A percentile compares a stretch with the other conserved stretches of the same genome.
These are phyloP conservation scores for Penicillium frequentans DNA, from an alignment of 2,329 filamentous ascomycete species.

Conservation along the genomic window DNA sequence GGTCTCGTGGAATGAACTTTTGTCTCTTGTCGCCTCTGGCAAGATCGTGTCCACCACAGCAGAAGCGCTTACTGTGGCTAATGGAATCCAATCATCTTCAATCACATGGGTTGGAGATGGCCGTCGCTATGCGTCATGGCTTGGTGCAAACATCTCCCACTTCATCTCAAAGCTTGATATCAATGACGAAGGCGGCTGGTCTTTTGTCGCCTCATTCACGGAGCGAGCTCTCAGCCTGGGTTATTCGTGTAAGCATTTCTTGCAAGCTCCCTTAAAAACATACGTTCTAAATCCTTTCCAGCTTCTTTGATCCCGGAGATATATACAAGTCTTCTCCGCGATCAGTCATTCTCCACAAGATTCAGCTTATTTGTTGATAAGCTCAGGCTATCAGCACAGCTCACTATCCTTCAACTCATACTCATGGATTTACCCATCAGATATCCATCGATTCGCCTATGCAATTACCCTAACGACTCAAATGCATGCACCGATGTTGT, in stretches of 20 bases:
- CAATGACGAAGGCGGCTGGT: slow-evolving; percentile 29
- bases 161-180: slow-evolving; percentile 46
- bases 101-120: slow-evolving; percentile 65
- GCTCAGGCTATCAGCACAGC: slow-evolving; percentile 52
- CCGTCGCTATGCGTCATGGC: slow-evolving; percentile 66
- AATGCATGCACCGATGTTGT: slow-evolving; percentile 39
- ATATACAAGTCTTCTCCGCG: slow-evolving; percentile 38
- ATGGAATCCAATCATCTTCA: slow-evolving; percentile 27
- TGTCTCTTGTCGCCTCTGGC: slow-evolving; percentile 60
- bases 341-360: slow-evolving; percentile 24
- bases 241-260: slow-evolving; percentile 60
- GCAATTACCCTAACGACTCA: neutral
- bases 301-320: slow-evolving; percentile 43
- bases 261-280: neutral
- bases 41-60: slow-evolving; percentile 59
- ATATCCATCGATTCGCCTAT: slow-evolving; percentile 19
- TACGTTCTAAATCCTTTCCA: slow-evolving; percentile 22
- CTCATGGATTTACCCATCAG: slow-evolving; percentile 46
- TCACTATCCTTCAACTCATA: slow-evolving; percentile 45
- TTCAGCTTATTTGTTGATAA: slow-evolving; percentile 42
- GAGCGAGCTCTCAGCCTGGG: slow-evolving; percentile 68
- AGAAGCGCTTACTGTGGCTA: slow-evolving; percentile 50
- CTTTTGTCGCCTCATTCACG: slow-evolving; percentile 46
- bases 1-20: slow-evolving; percentile 63
- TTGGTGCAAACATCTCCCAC: slow-evolving; percentile 62